A percentile compares a stretch with the other conserved stretches of the same genome.
These are phyloP conservation scores for Penicillium sp. DNA, from an alignment of 2,329 filamentous ascomycete genomes.

Conservation along the genomic window DNA sequence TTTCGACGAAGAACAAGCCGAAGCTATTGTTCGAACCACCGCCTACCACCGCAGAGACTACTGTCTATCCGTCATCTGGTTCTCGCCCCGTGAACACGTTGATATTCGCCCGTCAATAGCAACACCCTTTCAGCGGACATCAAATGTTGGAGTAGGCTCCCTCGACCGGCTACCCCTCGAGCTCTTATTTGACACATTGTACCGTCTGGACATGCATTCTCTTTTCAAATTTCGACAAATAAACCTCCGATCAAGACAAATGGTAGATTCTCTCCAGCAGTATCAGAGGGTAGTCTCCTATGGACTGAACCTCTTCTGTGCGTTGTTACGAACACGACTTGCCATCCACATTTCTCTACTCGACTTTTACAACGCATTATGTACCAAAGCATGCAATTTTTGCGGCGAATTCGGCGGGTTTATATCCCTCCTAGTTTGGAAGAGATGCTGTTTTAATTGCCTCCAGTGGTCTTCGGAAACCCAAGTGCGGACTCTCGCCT, in stretches of 20 bases:
- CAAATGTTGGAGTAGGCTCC: constrained; percentile 1
- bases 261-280: constrained; percentile 15
- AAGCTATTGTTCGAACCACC: constrained; percentile 21
- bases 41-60: constrained; percentile 18
- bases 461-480: constrained; percentile 10
- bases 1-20: constrained; percentile 12
- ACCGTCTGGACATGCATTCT: constrained; percentile 11
- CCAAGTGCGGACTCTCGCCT: constrained; percentile 13
- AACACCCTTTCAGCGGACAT: constrained; percentile 9
- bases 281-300: constrained; percentile 11
- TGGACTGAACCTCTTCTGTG: constrained; percentile 16
- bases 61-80: constrained; percentile 8
- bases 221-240: constrained; percentile 17
- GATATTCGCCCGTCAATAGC: constrained; percentile 7
- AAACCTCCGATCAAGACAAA: constrained; percentile 11
- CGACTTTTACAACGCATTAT: constrained; percentile 16
- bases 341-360: constrained; percentile 10
- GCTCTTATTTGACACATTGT: constrained; percentile 5
- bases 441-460: constrained; percentile 12
- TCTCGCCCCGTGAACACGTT: constrained; percentile 5
- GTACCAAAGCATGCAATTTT: constrained; percentile 5
- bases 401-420: constrained; percentile 12
- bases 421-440: constrained; percentile 12
- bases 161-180: constrained; percentile 10
- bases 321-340: constrained; percentile 17